Percentiles rank a stretch among this genome's conserved stretches.
phyloP scores from a whole-genome alignment of 352 stramenopile species.

The Blastocystis sp. region DNA sequence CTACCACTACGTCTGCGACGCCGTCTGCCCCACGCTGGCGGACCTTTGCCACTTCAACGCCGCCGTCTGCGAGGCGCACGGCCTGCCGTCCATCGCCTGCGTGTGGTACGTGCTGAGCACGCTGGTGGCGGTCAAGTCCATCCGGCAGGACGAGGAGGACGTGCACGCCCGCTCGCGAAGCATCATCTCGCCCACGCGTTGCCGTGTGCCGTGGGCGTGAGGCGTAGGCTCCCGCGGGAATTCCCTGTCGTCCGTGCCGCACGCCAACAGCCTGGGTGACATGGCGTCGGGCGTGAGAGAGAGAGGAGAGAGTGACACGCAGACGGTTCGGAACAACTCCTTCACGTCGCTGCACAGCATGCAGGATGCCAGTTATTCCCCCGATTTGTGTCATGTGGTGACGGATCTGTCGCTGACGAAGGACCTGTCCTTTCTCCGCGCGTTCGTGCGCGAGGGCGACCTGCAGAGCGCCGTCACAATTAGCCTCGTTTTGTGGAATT shows the following conservation, averaged over 20 bases:
- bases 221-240: background rate
- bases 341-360: background rate
- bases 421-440: conserved; percentile 39
- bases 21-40: background rate
- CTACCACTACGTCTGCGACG: background rate
- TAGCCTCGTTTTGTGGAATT: conserved; percentile 47
- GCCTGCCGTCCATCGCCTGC: background rate
- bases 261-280: background rate
- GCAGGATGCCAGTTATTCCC: conserved; percentile 14
- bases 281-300: background rate
- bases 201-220: background rate
- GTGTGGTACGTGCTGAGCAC: background rate
- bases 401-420: conserved; percentile 1
- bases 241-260: background rate
- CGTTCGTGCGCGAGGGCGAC: conserved; percentile 45
- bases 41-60: background rate
- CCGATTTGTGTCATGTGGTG: background rate
- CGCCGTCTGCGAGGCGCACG: background rate
- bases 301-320: background rate
- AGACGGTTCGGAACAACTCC: background rate
- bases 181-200: background rate
- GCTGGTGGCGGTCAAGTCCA: background rate
- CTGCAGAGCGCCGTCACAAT: conserved; percentile 36
- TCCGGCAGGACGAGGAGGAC: background rate
- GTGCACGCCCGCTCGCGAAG: background rate